Conservation (phyloP, 495 filamentous ascomycete genomes). For the Astrocystis sublimbata region DNA sequence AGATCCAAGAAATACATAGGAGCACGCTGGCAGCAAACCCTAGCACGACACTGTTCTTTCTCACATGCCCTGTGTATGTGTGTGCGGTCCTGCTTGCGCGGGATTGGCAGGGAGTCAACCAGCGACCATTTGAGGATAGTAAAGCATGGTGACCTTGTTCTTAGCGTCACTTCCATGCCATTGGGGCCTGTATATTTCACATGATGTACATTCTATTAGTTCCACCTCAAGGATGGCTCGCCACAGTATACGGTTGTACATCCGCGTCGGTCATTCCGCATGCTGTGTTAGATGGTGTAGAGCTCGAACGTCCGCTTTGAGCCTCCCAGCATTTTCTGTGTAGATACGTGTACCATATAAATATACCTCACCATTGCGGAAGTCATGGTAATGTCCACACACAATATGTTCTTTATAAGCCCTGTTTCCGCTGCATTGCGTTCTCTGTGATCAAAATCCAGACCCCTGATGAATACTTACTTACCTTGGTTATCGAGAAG, state of each 20-base stretch:
- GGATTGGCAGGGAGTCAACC: neutral
- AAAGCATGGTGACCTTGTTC: neutral
- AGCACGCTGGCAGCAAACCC: no score
- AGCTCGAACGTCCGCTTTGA: no score
- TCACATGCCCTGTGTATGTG: neutral
- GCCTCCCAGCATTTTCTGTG: neutral
- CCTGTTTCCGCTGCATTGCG: no score
- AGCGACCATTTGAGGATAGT: neutral
- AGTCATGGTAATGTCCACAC: no score
- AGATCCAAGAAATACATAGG: no score
- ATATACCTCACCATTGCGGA: no score
- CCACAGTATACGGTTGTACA: neutral
- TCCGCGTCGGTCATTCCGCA: neutral
- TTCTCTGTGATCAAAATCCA: no score
- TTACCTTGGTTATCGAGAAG: no score
- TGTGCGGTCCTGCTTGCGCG: neutral
- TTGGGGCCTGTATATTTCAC: constrained; percentile 1
- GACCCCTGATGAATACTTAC: no score
- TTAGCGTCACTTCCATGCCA: neutral
- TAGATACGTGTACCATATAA: constrained; percentile 1
- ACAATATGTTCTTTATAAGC: no score
- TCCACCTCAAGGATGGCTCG: neutral
- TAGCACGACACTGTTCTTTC: no score
- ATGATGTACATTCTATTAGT: neutral
- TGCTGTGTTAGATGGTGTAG: neutral